These are phyloP conservation scores for Escallonia rubra DNA, from an alignment of 129 eudicot genomes.

Conservation along the genomic window DNA sequence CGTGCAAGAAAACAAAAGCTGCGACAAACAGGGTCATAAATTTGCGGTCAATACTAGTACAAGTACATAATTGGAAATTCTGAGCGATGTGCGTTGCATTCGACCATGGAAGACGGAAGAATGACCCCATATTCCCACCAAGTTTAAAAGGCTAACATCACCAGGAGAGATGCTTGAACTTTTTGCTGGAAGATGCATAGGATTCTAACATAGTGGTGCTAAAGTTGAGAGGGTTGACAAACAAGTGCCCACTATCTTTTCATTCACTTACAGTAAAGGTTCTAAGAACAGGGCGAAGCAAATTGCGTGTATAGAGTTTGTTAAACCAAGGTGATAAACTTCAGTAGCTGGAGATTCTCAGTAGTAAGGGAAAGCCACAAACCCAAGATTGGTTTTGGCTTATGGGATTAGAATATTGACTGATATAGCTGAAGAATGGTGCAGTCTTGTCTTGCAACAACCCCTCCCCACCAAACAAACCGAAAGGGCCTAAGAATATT, in stretches of 20 bases:
- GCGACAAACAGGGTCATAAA: no score
- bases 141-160: not conserved
- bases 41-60: no score
- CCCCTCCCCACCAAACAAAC: not conserved
- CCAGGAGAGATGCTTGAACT: not conserved
- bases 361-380: no score
- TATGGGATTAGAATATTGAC: not conserved
- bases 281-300: no score
- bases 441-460: not conserved
- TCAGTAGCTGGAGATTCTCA: no score
- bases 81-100: no score
- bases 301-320: no score
- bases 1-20: no score
- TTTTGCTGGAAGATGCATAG: not conserved
- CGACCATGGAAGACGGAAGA: not conserved
- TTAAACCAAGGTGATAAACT: no score
- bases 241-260: not conserved
- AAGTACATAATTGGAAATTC: no score
- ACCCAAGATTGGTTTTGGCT: not conserved
- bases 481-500: not conserved
- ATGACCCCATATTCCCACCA: not conserved
- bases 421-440: not conserved
- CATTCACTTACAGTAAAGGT: no score
- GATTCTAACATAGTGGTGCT: slow-evolving; percentile 9
- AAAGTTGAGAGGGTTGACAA: not conserved